phyloP scores from a whole-genome alignment of 2,329 filamentous ascomycete genomes.

The Byssothecium circinans region DNA sequence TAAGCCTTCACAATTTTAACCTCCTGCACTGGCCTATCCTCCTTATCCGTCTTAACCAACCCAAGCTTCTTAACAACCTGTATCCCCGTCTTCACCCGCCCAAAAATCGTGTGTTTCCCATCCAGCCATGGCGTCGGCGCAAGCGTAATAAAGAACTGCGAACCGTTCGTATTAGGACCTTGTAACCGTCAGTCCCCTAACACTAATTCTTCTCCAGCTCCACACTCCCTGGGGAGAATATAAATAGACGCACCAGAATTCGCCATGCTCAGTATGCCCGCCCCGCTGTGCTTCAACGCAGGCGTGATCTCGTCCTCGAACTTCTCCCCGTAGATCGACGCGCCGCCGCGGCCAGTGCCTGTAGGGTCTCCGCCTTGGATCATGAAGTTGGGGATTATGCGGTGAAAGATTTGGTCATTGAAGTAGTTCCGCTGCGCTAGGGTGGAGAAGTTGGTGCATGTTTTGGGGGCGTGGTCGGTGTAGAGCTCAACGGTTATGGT shows the following conservation, averaged over 20 bases:
- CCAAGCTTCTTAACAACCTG: constrained; percentile 85
- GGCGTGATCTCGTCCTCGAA: constrained; percentile 89
- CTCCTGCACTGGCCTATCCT: constrained; percentile 80
- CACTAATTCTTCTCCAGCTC: background rate
- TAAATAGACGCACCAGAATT: too few species aligned
- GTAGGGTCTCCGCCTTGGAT: constrained; percentile 93
- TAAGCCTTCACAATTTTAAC: constrained; percentile 76
- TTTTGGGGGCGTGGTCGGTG: constrained; percentile 81
- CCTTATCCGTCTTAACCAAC: constrained; percentile 76
- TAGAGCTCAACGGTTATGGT: constrained; percentile 87
- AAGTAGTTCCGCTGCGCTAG: constrained; percentile 86
- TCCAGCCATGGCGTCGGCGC: constrained; percentile 96
- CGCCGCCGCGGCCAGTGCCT: constrained; percentile 85
- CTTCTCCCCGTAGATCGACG: constrained; percentile 87
- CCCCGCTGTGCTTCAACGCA: constrained; percentile 84
- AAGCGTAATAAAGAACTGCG: constrained; percentile 93
- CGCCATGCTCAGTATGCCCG: constrained; percentile 94
- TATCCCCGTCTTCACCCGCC: constrained; percentile 82
- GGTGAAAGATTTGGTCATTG: constrained; percentile 83
- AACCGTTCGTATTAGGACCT: constrained; percentile 86
- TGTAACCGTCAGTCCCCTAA: background rate
- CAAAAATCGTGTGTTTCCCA: constrained; percentile 96
- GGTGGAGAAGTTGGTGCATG: constrained; percentile 83
- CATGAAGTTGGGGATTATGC: constrained; percentile 96
- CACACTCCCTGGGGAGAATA: background rate